Base-by-base conservation (phyloP, 176 grass and related monocot species). In the Poa pratensis region DNA sequence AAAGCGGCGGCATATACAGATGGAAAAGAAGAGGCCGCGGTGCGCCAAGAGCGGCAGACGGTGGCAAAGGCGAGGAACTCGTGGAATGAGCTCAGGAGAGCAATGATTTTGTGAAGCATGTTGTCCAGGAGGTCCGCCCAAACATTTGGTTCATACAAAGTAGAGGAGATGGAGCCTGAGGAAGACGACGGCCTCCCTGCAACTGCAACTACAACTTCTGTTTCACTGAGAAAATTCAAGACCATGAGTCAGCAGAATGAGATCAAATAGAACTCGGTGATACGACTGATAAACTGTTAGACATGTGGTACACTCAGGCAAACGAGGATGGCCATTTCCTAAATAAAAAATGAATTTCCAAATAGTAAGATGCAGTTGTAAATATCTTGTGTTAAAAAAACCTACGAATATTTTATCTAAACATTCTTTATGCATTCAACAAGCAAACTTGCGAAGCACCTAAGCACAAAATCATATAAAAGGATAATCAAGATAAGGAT, bases 41-140 rank as follows among this genome's bases (percentile, higher is more conserved):
- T 14, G 19, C 82, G 85, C 91, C 91, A 93, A 75, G 91, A 80
- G 68, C 43, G 78, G 69, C 82, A 93, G 23, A 84, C 84, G 59
- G 54, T 15, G 20, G 75, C 42, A 10, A 88, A 84, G 76, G 75
- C 80, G 39, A 90, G 79, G 23, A 90, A 43, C 20, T 93, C 91
- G 17, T 71, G 88, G 28, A 88, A 87, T 80, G 88, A 86, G 68
- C n/a, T 83, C 42, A 92, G 57, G 57, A 84, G 79, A 48, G 6
- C 5, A 71, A 90, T 28, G 55, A 93, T 62, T 84, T 84, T 63
- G 35, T 80, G 52, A 78, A 93, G 85, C 19, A 93, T 68, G 48
- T 8, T 27, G 12, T 93, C 88, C 4, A 71, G 59, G 42, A 90
- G 86, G 62, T 83, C 75, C 26, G 82, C 50, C 88, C 91, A 90